phyloP scores from a whole-genome alignment of 495 filamentous ascomycete species.

The Aspergillus nidulans region DNA sequence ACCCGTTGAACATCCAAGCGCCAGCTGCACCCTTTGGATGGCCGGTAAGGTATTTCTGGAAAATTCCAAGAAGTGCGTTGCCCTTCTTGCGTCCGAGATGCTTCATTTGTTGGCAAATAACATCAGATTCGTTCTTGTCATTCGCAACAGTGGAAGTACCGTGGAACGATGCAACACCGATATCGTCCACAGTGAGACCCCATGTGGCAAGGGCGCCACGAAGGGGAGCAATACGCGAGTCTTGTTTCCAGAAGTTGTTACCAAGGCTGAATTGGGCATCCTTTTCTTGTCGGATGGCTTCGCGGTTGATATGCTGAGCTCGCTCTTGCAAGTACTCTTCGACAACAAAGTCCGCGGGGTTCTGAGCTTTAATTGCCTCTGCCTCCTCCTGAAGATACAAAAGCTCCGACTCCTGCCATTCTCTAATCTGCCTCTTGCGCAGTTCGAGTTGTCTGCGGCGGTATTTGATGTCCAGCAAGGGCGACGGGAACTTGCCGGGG shows the following conservation, averaged over 20 bases:
- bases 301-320: conserved; percentile 79
- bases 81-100: conserved; percentile 95
- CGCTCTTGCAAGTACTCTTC: conserved; percentile 83
- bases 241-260: conserved; percentile 98
- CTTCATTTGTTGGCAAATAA: conserved; percentile 92
- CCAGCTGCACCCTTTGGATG: conserved; percentile 99
- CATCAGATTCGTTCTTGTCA: conserved; percentile 99
- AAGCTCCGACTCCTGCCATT: conserved; percentile 93
- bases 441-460: conserved; percentile 90
- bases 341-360: conserved; percentile 61
- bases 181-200: conserved; percentile 96
- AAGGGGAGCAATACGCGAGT: conserved; percentile 87
- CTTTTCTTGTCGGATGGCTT: conserved; percentile 84
- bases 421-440: conserved; percentile 83
- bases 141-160: conserved; percentile 98
- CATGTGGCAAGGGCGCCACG: conserved; percentile 93
- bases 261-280: conserved; percentile 86
- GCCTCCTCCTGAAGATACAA: conserved; percentile 90
- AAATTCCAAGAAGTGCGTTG: conserved; percentile 93
- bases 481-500: conserved; percentile 85
- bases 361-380: conserved; percentile 82
- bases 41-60: conserved; percentile 98
- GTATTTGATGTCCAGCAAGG: conserved; percentile 94
- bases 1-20: conserved; percentile 99
- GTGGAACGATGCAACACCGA: conserved; percentile 95